Percentiles rank a stretch among this genome's conserved stretches.
Evolutionary conservation across 1,139 yeast genomes (phyloP).

Genomic region (Eremothecium gossypii): DNA sequence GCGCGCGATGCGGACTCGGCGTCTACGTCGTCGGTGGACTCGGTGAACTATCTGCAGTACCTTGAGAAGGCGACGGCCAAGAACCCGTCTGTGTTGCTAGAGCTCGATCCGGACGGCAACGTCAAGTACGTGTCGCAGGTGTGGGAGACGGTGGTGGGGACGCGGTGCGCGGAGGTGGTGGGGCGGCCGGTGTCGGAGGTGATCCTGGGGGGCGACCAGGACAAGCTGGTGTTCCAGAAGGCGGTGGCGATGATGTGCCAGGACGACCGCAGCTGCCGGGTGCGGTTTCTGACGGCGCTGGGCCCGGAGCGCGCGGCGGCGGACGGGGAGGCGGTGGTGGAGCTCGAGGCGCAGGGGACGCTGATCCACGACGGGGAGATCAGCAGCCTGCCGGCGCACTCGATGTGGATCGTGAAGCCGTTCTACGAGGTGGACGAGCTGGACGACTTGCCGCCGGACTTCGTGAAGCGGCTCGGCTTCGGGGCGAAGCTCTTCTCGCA

Average conservation of each 20-base stretch:
- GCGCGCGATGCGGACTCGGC: slow-evolving; percentile 2
- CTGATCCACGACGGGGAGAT: slow-evolving; percentile 59
- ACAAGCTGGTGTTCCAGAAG: slow-evolving; percentile 55
- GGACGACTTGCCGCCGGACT: slow-evolving; percentile 55
- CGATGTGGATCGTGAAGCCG: slow-evolving; percentile 91
- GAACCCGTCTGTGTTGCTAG: slow-evolving; percentile 78
- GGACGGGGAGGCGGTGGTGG: slow-evolving; percentile 40
- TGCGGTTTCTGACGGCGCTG: slow-evolving; percentile 39
- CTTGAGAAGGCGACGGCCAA: slow-evolving; percentile 45
- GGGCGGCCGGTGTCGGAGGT: slow-evolving; percentile 54
- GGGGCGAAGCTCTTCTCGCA: slow-evolving; percentile 80
- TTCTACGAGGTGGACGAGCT: slow-evolving; percentile 51
- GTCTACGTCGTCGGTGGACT: slow-evolving; percentile 11
- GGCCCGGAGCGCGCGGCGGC: background rate
- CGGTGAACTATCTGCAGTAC: slow-evolving; percentile 23
- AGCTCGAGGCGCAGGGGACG: slow-evolving; percentile 93
- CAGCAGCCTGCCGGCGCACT: slow-evolving; percentile 55
- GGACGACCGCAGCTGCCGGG: slow-evolving; percentile 72
- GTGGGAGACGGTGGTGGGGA: slow-evolving; percentile 68
- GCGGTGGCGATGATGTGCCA: slow-evolving; percentile 64
- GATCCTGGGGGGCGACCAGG: slow-evolving; percentile 59
- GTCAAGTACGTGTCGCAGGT: slow-evolving; percentile 65
- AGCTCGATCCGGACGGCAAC: slow-evolving; percentile 68
- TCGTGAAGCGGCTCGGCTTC: slow-evolving; percentile 71
- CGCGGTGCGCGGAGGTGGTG: slow-evolving; percentile 45